Evolutionary conservation across 2,329 filamentous ascomycete genomes (phyloP), one percentile per base, ranked within the genome.

Genomic region (Aspergillus sp.): DNA sequence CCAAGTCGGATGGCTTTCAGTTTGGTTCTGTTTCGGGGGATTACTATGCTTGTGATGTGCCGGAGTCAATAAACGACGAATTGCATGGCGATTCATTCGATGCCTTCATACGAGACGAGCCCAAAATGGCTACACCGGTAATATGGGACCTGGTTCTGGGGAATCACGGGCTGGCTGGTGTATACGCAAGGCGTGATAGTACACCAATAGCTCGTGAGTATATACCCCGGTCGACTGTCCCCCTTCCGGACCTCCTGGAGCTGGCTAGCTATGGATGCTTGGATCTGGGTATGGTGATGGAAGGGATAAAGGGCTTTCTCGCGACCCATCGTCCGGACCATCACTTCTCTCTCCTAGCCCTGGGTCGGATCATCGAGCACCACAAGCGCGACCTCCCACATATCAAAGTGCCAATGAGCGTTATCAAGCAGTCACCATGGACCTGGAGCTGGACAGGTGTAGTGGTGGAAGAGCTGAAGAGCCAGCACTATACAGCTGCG

Each of bases 341-440:
- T 11, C 48, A n/a, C 8, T 45, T 47, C 26, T 48, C 55, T 5
- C 55, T 56, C 5, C 24, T 43, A n/a, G 41, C 48, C 4, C 48
- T 56, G 26, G 55, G 55, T 17, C 42, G 48, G 4, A 22, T 56
- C 8, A 42, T 53, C 5, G 42, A 52, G 15, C 39, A 53, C 13
- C 53, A 53, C 34, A 34, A 52, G 32, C 15, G 13, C 15, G 26
- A 53, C 8, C 12, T 56, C 9, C 42, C 55, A 2, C 55, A 52
- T 26, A 17, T 47, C 15, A 52, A 32, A 4, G 13, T 56, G 4
- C 52, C 55, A 3, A 56, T 56, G 48, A 18, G 24, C 4, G 24
- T 52, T 1, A 56, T 53, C 34, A 56, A 53, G n/a, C 18, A 47
- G 8, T 15, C 48, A 2, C 12, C 44, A 4, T 13, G 15, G 15